Conservation (phyloP, 306 rosid genomes). For the Corylus heterophylla region DNA sequence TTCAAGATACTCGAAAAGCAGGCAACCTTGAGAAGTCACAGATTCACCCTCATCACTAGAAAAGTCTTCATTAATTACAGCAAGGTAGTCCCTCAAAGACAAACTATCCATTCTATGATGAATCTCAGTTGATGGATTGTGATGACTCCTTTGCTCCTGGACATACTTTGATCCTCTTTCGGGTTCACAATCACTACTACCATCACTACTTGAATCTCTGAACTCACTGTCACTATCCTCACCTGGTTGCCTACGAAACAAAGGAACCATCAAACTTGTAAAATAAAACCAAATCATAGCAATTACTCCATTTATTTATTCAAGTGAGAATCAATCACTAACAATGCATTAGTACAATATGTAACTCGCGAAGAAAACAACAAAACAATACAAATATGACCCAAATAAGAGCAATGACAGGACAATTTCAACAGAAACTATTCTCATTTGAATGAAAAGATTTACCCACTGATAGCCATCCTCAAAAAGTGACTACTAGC, state of each 20-base stretch:
- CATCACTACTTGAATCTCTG: slow-evolving; percentile 89
- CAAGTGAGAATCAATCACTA: background rate
- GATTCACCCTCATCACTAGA: slow-evolving; percentile 88
- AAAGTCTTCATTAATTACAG: slow-evolving; percentile 59
- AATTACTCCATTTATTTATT: background rate
- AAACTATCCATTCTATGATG: slow-evolving; percentile 51
- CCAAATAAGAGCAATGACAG: background rate
- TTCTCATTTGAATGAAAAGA: background rate
- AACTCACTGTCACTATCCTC: slow-evolving; percentile 88
- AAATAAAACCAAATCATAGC: background rate
- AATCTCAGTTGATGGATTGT: slow-evolving; percentile 40
- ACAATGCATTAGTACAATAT: background rate
- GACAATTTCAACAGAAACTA: background rate
- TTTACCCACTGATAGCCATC: background rate
- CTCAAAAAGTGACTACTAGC: background rate
- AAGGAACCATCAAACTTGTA: slow-evolving; percentile 10
- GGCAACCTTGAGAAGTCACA: slow-evolving; percentile 57
- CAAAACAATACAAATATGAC: background rate
- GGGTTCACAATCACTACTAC: slow-evolving; percentile 76
- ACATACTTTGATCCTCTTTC: slow-evolving; percentile 43
- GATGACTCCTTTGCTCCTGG: slow-evolving; percentile 50
- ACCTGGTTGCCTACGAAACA: slow-evolving; percentile 59
- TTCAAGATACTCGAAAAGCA: slow-evolving; percentile 79
- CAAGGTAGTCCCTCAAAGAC: slow-evolving; percentile 57
- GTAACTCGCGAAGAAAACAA: background rate